These are phyloP conservation scores for Ganoderma resinaceum DNA, from an alignment of 1,284 basidiomycete genomes.

Conservation along the genomic window DNA sequence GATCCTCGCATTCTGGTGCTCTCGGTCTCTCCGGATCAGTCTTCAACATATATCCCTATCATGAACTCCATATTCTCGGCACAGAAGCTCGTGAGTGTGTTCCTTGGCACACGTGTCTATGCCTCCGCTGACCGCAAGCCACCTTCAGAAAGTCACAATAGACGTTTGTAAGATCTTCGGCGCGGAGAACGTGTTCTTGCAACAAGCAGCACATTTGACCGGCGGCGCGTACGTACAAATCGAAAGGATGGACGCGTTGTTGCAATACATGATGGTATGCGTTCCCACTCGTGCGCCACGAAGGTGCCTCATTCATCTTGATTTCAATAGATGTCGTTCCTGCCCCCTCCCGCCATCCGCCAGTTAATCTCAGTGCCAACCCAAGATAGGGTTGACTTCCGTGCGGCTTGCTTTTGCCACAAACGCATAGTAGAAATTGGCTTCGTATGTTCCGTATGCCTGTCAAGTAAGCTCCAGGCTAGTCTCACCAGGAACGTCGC, in stretches of 20 bases:
- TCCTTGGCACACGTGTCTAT: neutral
- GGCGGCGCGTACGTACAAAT: conserved; percentile 93
- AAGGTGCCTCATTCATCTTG: neutral
- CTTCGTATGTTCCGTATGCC: conserved; percentile 96
- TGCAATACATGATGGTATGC: conserved; percentile 86
- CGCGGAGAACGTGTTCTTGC: conserved; percentile 92
- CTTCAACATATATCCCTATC: conserved; percentile 92
- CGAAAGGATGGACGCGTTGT: conserved; percentile 79
- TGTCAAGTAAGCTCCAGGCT: conserved; percentile 76
- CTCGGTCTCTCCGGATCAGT: conserved; percentile 90
- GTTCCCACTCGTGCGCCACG: conserved; percentile 2
- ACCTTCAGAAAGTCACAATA: conserved; percentile 86
- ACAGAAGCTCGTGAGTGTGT: conserved; percentile 81
- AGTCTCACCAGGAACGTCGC: neutral
- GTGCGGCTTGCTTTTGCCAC: conserved; percentile 99
- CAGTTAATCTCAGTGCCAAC: conserved; percentile 85
- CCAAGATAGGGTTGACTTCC: conserved; percentile 95
- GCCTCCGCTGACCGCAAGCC: neutral
- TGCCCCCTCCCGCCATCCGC: conserved; percentile 84
- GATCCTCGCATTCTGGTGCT: conserved; percentile 91
- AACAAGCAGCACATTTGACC: conserved; percentile 96
- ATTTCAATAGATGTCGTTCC: conserved; percentile 81
- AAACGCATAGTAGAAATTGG: conserved; percentile 96
- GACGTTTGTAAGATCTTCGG: conserved; percentile 95
- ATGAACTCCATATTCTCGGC: conserved; percentile 99